These are phyloP conservation scores for Oxalis stricta DNA, from an alignment of 441 rosid species.

Conservation along the genomic window DNA sequence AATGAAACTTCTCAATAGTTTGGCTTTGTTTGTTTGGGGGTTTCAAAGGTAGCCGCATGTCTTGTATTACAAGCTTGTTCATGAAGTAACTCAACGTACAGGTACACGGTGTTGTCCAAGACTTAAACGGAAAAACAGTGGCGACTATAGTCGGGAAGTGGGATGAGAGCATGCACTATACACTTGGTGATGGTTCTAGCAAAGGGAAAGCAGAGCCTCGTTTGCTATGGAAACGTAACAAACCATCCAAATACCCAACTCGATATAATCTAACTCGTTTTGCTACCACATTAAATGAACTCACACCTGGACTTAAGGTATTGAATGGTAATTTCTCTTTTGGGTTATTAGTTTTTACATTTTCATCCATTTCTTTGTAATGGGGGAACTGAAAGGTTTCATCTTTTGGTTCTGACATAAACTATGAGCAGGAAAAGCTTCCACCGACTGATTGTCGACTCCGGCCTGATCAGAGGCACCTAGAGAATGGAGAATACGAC, in stretches of 20 bases:
- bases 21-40: no score
- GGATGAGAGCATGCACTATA: slow-evolving; percentile 51
- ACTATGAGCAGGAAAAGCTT: slow-evolving; percentile 27
- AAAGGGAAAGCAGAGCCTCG: slow-evolving; percentile 34
- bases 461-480: slow-evolving; percentile 43
- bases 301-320: slow-evolving; percentile 44
- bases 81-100: slow-evolving; percentile 5
- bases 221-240: slow-evolving; percentile 44
- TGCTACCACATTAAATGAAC: slow-evolving; percentile 44
- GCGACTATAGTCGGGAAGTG: slow-evolving; percentile 57
- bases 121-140: slow-evolving; percentile 36
- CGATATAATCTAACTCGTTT: slow-evolving; percentile 47
- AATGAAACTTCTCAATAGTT: not conserved
- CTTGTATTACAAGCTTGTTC: not conserved
- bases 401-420: not conserved
- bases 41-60: no score
- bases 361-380: not conserved
- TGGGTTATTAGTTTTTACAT: not conserved
- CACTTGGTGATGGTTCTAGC: slow-evolving; percentile 30
- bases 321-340: not conserved
- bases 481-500: slow-evolving; percentile 46
- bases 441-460: slow-evolving; percentile 60
- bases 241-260: slow-evolving; percentile 27
- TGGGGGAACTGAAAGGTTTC: not conserved
- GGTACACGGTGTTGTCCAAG: slow-evolving; percentile 54